Conservation (phyloP, 2,329 filamentous ascomycete genomes). For the Botrytis elliptica region DNA sequence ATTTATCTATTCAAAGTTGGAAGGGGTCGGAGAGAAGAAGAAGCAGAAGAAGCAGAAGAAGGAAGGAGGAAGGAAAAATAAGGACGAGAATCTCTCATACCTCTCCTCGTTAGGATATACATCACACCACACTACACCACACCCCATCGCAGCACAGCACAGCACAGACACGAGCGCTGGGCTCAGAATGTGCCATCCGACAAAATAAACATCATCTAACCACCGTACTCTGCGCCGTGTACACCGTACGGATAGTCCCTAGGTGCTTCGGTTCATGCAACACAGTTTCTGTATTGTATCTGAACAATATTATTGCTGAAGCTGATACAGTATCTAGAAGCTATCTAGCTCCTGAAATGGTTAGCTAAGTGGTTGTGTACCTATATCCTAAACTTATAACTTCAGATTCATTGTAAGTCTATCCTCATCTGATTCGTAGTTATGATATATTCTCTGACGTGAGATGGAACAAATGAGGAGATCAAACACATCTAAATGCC, state of each 20-base stretch:
- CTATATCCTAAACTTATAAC: slow-evolving; percentile 7
- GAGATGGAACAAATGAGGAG: slow-evolving; percentile 21
- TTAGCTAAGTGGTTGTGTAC: slow-evolving; percentile 4
- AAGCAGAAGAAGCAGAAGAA: background rate
- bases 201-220: background rate
- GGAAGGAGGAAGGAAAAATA: background rate
- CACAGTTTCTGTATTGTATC: slow-evolving; percentile 16
- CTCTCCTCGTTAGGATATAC: background rate
- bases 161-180: background rate
- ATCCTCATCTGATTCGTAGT: slow-evolving; percentile 4
- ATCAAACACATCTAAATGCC: slow-evolving; percentile 14
- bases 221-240: background rate
- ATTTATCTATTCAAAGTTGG: background rate
- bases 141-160: background rate
- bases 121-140: background rate
- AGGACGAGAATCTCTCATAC: background rate
- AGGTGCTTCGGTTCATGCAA: slow-evolving; percentile 7
- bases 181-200: slow-evolving; percentile 10
- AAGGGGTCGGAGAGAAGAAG: background rate
- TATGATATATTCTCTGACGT: slow-evolving; percentile 17
- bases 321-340: background rate
- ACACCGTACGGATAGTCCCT: slow-evolving; percentile 1
- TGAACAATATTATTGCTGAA: slow-evolving; percentile 5
- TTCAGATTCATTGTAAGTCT: slow-evolving; percentile 16
- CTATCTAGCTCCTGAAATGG: background rate